Evolutionary conservation across 1,284 basidiomycete species (phyloP), one percentile per base, ranked within the genome.

Genomic region (Pascua sp.): DNA sequence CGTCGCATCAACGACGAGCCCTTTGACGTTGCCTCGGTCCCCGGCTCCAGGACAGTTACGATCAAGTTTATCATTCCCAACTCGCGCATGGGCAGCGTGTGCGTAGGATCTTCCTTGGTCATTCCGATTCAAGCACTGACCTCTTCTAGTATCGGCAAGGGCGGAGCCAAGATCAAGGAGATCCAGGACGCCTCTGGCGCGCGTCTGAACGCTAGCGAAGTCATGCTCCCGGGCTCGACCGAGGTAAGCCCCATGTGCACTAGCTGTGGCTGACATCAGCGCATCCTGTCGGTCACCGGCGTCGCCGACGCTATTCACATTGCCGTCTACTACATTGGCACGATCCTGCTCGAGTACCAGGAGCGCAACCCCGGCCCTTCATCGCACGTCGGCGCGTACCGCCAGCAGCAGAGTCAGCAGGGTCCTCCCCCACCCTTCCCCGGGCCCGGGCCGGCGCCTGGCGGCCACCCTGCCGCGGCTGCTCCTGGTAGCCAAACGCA

Each of bases 291-390:
- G 64, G 94, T 98, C 48, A 93, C 94, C 41, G 96, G 96, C 55
- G 96, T 99, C 44, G 96, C 96, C n/a, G 96, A 99, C 76, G 96
- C 96, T 16, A 94, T 99, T 57, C 96, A 99, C 78, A 99, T 99
- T 65, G 96, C 96, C 37, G 97, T 96, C 8, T 98, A 97, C 80
- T 98, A 98, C 75, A 94, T 98, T 60, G 94, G 94, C 52, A 95
- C 92, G 64, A 96, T 97, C 66, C 85, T 98, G 58, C 88, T 97
- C 64, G 94, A 97, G 77, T 91, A 92, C 47, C 90, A 94, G 75
- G 92, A 95, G 69, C 87, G 89, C 49, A 69, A 71, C 53, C 71
- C 75, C 1, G 68, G 69, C 18, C 61, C 61, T 15, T 54, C 57
- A 36, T 56, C 61, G 10, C 60, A 66, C 10, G 64, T 68, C 16